phyloP scores from a whole-genome alignment of 2,329 filamentous ascomycete genomes.

The Xylaria sp. region DNA sequence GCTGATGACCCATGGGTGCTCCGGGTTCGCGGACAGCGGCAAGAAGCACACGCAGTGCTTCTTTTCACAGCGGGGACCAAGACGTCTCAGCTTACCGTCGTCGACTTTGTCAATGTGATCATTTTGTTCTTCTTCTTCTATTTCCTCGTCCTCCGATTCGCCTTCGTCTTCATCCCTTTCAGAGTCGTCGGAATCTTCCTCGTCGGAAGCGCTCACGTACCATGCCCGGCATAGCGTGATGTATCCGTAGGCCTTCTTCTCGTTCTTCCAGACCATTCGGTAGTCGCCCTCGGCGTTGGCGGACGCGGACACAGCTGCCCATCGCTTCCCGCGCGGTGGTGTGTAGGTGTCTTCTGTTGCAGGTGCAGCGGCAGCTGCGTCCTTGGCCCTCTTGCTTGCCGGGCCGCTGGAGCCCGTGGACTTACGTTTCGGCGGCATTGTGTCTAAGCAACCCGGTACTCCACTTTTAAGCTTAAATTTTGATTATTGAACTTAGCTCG shows the following conservation, averaged over 20 bases:
- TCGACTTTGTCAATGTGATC: constrained; percentile 28
- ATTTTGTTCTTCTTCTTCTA: background rate
- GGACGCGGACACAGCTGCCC: constrained; percentile 50
- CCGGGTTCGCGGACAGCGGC: constrained; percentile 46
- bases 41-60: constrained; percentile 50
- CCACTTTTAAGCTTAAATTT: background rate
- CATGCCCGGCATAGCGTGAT: constrained; percentile 45
- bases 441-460: background rate
- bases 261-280: constrained; percentile 42
- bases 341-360: constrained; percentile 12
- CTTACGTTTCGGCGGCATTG: constrained; percentile 43
- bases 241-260: constrained; percentile 46
- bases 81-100: constrained; percentile 19
- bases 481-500: background rate
- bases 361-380: constrained; percentile 23
- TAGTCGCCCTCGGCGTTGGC: constrained; percentile 50
- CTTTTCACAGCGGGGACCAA: constrained; percentile 30
- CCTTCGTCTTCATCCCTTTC: constrained; percentile 31
- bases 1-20: constrained; percentile 50
- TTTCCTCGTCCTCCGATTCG: constrained; percentile 27
- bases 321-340: constrained; percentile 45
- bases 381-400: constrained; percentile 40
- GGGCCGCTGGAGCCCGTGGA: constrained; percentile 28
- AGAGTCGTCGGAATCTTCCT: constrained; percentile 23
- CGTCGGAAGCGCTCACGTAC: background rate